Conservation (phyloP, 2,329 filamentous ascomycete species). For the Chaetomiaceae sp. region DNA sequence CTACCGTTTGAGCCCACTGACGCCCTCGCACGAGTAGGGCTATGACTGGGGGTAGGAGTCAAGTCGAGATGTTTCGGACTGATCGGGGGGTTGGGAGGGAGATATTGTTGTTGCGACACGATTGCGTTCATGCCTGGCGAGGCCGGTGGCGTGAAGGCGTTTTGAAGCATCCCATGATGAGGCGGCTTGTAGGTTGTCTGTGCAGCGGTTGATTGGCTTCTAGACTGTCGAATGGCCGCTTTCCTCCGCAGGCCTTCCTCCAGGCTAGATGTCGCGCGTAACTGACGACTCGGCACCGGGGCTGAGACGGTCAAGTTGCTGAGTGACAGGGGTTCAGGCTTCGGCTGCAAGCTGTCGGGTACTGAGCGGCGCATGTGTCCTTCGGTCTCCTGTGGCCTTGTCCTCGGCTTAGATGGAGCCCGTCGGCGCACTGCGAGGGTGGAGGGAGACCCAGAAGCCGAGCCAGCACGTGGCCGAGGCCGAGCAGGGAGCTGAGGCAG, state of each 20-base stretch:
- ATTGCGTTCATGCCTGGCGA: slow-evolving; percentile 1
- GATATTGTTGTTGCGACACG: neutral
- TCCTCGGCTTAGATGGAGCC: neutral
- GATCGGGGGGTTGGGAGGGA: neutral
- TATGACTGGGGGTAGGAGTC: neutral
- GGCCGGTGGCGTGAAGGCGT: slow-evolving; percentile 6
- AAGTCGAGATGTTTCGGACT: neutral
- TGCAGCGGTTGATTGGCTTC: neutral
- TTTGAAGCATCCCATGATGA: no score
- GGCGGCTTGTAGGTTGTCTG: neutral
- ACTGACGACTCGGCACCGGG: no score
- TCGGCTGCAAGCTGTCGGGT: no score
- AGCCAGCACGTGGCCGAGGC: neutral
- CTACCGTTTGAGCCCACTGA: slow-evolving; percentile 11
- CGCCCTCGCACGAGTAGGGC: slow-evolving; percentile 6
- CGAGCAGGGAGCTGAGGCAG: slow-evolving; percentile 25
- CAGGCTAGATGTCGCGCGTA: neutral
- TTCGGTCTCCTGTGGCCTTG: neutral
- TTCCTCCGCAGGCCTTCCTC: neutral
- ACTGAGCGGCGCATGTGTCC: neutral
- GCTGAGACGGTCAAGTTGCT: no score
- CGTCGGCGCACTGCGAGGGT: slow-evolving; percentile 2
- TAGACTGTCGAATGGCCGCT: neutral
- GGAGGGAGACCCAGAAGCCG: slow-evolving; percentile 5
- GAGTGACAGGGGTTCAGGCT: no score